Percentiles rank a stretch among this genome's conserved stretches.
phyloP scores from a whole-genome alignment of 305 asterid species.

The Solanum hybrid region DNA sequence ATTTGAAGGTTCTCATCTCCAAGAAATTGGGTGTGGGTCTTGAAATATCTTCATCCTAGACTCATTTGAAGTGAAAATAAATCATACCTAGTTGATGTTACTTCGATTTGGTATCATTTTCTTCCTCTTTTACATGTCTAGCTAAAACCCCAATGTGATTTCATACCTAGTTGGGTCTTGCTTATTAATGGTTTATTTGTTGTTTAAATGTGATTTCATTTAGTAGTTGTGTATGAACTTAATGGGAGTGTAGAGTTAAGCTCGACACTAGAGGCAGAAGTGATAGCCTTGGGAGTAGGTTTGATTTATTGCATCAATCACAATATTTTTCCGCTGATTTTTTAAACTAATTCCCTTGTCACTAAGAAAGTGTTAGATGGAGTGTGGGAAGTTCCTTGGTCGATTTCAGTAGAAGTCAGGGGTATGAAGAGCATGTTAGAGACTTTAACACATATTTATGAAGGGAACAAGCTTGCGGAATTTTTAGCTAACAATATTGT shows the following conservation, averaged over 20 bases:
- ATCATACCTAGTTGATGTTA: no score
- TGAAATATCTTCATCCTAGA: no score
- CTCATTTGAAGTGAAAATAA: no score
- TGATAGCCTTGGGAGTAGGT: not conserved
- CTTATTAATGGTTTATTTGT: no score
- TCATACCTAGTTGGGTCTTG: no score
- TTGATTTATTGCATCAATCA: not conserved
- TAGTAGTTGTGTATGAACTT: no score
- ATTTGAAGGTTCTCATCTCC: no score
- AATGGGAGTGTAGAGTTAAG: not conserved
- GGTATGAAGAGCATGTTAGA: not conserved
- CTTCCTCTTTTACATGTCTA: no score
- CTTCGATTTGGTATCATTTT: no score
- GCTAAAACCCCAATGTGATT: no score
- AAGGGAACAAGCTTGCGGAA: not conserved
- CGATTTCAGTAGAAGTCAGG: not conserved
- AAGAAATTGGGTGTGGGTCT: no score
- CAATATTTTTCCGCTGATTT: not conserved
- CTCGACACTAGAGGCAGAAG: not conserved
- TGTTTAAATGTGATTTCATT: no score
- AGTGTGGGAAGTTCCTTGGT: not conserved
- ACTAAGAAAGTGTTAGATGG: not conserved
- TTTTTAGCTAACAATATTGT: not conserved
- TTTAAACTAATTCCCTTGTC: not conserved
- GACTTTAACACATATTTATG: not conserved